Evolutionary conservation across 2,329 filamentous ascomycete genomes (phyloP).

Genomic region (Apiospora phragmitis): DNA sequence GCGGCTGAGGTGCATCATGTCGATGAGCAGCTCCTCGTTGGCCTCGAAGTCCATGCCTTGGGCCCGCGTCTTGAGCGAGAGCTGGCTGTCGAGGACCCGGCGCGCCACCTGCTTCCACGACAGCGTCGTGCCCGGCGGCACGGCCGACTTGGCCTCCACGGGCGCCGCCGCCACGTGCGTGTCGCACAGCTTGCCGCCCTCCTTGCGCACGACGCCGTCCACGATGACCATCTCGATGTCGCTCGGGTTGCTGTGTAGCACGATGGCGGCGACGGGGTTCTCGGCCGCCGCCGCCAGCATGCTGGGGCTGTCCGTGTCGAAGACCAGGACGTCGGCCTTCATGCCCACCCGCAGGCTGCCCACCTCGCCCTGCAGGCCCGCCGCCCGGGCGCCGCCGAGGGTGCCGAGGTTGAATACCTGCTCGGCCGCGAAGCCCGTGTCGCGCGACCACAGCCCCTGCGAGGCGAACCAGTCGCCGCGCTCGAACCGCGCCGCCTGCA

Average conservation of each 20-base stretch:
- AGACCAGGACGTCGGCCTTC: constrained; percentile 49
- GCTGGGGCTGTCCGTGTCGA: constrained; percentile 31
- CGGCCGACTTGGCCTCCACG: not conserved
- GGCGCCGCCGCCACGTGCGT: constrained; percentile 12
- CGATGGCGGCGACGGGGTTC: constrained; percentile 20
- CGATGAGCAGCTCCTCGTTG: constrained; percentile 11
- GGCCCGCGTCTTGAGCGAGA: constrained; percentile 10
- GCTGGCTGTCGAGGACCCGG: constrained; percentile 13
- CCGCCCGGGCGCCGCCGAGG: constrained; percentile 44
- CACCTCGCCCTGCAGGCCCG: constrained; percentile 40
- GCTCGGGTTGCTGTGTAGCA: constrained; percentile 18
- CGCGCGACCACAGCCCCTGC: constrained; percentile 24
- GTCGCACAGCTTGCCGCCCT: constrained; percentile 15
- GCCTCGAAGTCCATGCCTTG: constrained; percentile 12
- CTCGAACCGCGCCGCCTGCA: constrained; percentile 32
- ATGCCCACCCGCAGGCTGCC: constrained; percentile 47
- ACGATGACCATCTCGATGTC: constrained; percentile 20
- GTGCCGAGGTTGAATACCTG: constrained; percentile 52
- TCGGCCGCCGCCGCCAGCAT: constrained; percentile 19
- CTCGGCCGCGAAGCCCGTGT: constrained; percentile 34
- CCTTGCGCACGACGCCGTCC: constrained; percentile 18
- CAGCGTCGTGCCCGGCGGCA: constrained; percentile 11
- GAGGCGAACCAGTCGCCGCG: constrained; percentile 30
- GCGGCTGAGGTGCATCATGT: constrained; percentile 12
- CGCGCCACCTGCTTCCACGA: constrained; percentile 15